These are phyloP conservation scores for Rhizophagus clarus DNA, from an alignment of 192 early-diverging fungal species.

Conservation along the genomic window DNA sequence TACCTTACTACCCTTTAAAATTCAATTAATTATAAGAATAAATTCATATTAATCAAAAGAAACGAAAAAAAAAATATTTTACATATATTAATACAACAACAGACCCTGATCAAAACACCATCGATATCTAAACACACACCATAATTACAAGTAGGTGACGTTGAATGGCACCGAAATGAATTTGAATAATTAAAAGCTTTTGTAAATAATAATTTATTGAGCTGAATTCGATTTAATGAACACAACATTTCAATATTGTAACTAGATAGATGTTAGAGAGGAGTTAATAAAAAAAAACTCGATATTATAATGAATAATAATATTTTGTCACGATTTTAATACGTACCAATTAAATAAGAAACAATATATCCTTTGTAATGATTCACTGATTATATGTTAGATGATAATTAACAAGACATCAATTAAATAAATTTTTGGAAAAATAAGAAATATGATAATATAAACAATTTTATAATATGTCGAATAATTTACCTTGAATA, in stretches of 20 bases:
- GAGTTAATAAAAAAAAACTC: no score
- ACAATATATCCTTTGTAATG: no score
- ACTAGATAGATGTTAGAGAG: background rate
- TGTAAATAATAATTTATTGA: background rate
- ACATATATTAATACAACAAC: background rate
- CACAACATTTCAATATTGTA: background rate
- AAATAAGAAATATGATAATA: no score
- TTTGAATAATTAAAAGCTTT: background rate
- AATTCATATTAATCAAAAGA: background rate
- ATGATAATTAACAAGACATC: no score
- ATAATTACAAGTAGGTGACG: conserved; percentile 8
- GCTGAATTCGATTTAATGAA: background rate
- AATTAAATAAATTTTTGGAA: no score
- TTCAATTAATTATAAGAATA: background rate
- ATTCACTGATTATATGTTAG: no score
- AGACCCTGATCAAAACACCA: conserved; percentile 82
- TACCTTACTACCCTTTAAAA: conserved; percentile 58
- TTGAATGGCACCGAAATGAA: background rate
- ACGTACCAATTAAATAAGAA: no score
- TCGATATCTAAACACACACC: conserved; percentile 77
- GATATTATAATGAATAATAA: no score
- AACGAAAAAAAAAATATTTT: background rate
- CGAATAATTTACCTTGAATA: no score
- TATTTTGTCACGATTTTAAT: no score
- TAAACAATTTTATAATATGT: no score